Evolutionary conservation across 1,139 yeast genomes (phyloP).

Genomic region (Magnusiomyces clavatus): DNA sequence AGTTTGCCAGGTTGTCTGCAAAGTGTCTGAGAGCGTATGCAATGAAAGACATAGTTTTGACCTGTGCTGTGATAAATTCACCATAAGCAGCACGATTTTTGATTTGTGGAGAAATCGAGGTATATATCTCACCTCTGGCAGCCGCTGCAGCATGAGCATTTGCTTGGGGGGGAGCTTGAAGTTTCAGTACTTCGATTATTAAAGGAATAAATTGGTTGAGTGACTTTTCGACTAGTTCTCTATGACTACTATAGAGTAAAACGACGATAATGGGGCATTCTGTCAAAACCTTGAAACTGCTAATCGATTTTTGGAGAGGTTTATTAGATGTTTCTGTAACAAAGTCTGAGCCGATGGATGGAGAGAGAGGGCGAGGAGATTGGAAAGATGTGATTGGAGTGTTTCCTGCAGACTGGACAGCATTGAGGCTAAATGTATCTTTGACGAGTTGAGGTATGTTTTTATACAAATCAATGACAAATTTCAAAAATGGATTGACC

Average conservation of each 20-base stretch:
- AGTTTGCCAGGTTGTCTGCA: constrained; percentile 56
- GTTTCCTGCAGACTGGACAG: constrained; percentile 16
- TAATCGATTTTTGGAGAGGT: constrained; percentile 48
- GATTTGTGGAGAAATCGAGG: constrained; percentile 57
- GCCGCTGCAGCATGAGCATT: constrained; percentile 58
- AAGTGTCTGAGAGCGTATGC: constrained; percentile 90
- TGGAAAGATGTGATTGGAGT: constrained; percentile 24
- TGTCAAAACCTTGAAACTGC: constrained; percentile 82
- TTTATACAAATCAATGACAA: constrained; percentile 70
- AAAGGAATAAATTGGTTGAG: constrained; percentile 76
- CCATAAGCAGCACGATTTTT: constrained; percentile 73
- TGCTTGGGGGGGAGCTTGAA: constrained; percentile 72
- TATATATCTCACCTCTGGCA: constrained; percentile 45
- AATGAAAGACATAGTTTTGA: constrained; percentile 89
- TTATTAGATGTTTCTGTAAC: constrained; percentile 30
- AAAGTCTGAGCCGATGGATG: constrained; percentile 33
- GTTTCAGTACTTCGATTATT: constrained; percentile 62
- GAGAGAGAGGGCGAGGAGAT: constrained; percentile 39
- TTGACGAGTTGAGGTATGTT: constrained; percentile 73
- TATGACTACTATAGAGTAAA: constrained; percentile 79
- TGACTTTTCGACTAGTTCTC: constrained; percentile 61
- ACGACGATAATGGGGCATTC: constrained; percentile 98
- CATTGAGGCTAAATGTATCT: constrained; percentile 44
- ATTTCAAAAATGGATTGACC: constrained; percentile 71
- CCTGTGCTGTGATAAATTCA: constrained; percentile 91